phyloP scores from a whole-genome alignment of 1,284 basidiomycete species.

The Vanrija sp. region DNA sequence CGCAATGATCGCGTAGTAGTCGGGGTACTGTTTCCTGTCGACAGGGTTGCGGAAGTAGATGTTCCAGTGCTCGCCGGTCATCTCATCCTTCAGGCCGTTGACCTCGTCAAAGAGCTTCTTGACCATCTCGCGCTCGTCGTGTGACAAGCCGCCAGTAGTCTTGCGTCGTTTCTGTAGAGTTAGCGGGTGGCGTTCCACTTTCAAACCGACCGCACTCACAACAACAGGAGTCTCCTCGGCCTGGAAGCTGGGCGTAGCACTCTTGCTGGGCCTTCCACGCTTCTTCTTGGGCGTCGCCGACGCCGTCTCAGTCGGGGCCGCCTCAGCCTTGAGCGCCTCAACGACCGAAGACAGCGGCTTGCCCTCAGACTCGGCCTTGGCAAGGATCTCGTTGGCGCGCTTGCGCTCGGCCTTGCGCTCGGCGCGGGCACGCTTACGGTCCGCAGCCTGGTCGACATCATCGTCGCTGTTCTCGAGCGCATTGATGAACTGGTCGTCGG shows the following conservation, averaged over 20 bases:
- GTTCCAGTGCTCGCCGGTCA: constrained; percentile 70
- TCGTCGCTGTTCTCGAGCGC: constrained; percentile 74
- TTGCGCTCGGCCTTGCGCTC: constrained; percentile 39
- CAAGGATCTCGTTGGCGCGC: constrained; percentile 36
- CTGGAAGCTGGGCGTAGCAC: constrained; percentile 36
- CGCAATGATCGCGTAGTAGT: constrained; percentile 73
- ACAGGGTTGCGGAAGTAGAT: constrained; percentile 78
- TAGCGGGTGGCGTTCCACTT: not conserved
- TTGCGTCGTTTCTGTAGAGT: constrained; percentile 42
- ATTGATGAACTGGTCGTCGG: constrained; percentile 89
- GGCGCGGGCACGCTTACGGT: constrained; percentile 31
- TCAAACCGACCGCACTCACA: constrained; percentile 18
- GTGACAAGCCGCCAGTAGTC: constrained; percentile 8
- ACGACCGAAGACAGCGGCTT: constrained; percentile 35
- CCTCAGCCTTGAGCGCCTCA: constrained; percentile 24
- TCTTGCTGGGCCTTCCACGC: constrained; percentile 39
- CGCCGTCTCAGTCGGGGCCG: not conserved
- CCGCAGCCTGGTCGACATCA: constrained; percentile 64
- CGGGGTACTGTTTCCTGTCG: constrained; percentile 78
- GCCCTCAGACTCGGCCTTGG: constrained; percentile 40
- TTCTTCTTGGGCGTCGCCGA: constrained; percentile 31
- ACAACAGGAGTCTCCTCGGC: constrained; percentile 32
- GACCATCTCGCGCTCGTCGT: constrained; percentile 28
- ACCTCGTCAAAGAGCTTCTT: constrained; percentile 58
- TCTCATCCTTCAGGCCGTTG: constrained; percentile 42